These are phyloP conservation scores for Pugionium cornutum DNA, from an alignment of 345 rosid species.

Conservation along the genomic window DNA sequence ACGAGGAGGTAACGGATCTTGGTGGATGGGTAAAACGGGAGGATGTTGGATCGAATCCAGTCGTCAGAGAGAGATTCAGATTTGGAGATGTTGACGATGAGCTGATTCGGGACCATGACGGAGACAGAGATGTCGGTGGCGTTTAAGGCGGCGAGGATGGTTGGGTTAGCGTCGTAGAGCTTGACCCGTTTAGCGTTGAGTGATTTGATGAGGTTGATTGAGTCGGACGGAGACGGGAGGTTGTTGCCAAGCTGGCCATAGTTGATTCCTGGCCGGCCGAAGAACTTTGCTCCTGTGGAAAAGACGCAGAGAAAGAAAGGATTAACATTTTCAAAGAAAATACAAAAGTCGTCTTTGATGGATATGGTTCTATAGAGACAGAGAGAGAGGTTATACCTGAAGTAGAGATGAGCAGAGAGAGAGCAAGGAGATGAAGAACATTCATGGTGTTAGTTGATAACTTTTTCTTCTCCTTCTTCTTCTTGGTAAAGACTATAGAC, in stretches of 20 bases:
- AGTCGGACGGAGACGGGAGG: constrained; percentile 55
- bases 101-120: constrained; percentile 68
- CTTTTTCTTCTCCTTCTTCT: constrained; percentile 10
- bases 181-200: constrained; percentile 63
- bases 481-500: not conserved
- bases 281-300: constrained; percentile 51
- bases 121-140: constrained; percentile 59
- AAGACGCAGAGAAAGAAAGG: not conserved
- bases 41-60: constrained; percentile 62
- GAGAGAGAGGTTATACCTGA: constrained; percentile 36
- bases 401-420: constrained; percentile 43
- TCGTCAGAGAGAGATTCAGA: constrained; percentile 52
- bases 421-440: constrained; percentile 35
- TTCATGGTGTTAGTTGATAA: constrained; percentile 27
- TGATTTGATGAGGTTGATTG: constrained; percentile 54
- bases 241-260: constrained; percentile 78
- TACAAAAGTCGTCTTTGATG: not conserved
- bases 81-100: constrained; percentile 52
- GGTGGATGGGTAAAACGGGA: constrained; percentile 56
- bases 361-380: not conserved
- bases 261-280: constrained; percentile 67
- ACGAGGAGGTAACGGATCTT: constrained; percentile 84
- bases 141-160: constrained; percentile 56
- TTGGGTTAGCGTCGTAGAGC: constrained; percentile 71
- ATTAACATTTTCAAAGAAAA: not conserved